Percentiles rank a stretch among this genome's conserved stretches.
Conservation (phyloP, 768 basidiomycete species). For the Hericium erinaceus region DNA sequence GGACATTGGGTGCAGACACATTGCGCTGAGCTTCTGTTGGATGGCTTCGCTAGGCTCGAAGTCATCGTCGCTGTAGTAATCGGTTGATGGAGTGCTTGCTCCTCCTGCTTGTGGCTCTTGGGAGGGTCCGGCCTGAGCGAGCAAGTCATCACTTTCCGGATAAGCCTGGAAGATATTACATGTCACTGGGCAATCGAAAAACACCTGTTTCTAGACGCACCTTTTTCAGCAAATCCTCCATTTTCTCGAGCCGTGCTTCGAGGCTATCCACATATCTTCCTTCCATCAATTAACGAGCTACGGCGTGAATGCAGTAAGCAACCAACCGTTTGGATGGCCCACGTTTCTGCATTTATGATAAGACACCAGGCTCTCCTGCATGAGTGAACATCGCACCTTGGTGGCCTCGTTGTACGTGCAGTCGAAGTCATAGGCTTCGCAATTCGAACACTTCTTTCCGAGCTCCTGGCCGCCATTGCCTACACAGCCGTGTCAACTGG, state of each 20-base stretch:
- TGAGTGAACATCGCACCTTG: constrained; percentile 1
- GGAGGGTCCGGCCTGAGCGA: background rate
- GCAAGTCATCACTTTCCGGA: background rate
- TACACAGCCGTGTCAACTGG: background rate
- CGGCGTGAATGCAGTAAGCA: too few relatives aligned
- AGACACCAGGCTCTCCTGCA: background rate
- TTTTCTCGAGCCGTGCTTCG: constrained; percentile 13
- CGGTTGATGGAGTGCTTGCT: background rate
- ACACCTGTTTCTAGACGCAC: background rate
- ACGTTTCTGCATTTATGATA: background rate
- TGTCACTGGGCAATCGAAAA: background rate
- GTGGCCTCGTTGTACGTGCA: constrained; percentile 11
- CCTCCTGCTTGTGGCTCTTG: background rate
- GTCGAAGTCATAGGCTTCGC: background rate
- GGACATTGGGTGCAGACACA: constrained; percentile 1
- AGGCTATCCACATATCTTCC: constrained; percentile 12
- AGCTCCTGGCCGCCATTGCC: constrained; percentile 6
- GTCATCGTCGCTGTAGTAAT: background rate
- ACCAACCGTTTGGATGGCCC: constrained; percentile 14
- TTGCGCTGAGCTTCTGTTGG: background rate
- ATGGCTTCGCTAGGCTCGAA: background rate
- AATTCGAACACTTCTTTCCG: constrained; percentile 8
- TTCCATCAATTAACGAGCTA: background rate
- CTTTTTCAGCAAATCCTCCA: constrained; percentile 12
- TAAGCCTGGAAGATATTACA: background rate